A percentile compares a stretch with the other conserved stretches of the same genome.
phyloP scores from a whole-genome alignment of 177 flowering plant genomes.

The Vitis hybrid region DNA sequence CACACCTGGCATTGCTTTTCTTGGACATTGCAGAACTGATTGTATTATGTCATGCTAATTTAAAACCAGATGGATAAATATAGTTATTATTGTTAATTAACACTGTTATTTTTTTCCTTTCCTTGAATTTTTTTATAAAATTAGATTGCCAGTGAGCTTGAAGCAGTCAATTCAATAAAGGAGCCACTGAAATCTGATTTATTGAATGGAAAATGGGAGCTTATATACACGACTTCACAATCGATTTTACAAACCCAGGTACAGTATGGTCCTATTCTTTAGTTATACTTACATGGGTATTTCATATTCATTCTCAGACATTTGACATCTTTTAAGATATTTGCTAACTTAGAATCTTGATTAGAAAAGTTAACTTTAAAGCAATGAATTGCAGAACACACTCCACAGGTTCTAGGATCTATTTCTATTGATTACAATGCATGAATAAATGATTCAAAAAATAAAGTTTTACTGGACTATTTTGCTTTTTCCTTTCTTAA shows the following conservation, averaged over 20 bases:
- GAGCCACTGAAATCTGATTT: conserved; percentile 77
- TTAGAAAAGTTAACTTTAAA: too few species aligned
- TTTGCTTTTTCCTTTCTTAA: too few species aligned
- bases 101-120: background rate
- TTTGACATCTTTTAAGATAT: background rate
- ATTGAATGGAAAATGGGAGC: conserved; percentile 93
- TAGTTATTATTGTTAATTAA: background rate
- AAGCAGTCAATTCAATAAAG: conserved; percentile 66
- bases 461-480: too few species aligned
- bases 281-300: background rate
- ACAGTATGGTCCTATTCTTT: background rate
- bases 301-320: background rate
- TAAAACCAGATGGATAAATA: background rate
- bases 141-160: conserved; percentile 75
- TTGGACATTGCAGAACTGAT: background rate
- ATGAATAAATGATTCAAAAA: too few species aligned
- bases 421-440: too few species aligned
- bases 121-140: conserved; percentile 11
- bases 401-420: too few species aligned
- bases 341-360: too few species aligned
- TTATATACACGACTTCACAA: conserved; percentile 80
- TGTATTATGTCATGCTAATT: background rate
- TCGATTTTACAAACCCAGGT: conserved; percentile 85
- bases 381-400: too few species aligned
- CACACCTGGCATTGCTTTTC: background rate